These are phyloP conservation scores for Colletotrichum agaves DNA, from an alignment of 2,329 filamentous ascomycete species.

Conservation along the genomic window DNA sequence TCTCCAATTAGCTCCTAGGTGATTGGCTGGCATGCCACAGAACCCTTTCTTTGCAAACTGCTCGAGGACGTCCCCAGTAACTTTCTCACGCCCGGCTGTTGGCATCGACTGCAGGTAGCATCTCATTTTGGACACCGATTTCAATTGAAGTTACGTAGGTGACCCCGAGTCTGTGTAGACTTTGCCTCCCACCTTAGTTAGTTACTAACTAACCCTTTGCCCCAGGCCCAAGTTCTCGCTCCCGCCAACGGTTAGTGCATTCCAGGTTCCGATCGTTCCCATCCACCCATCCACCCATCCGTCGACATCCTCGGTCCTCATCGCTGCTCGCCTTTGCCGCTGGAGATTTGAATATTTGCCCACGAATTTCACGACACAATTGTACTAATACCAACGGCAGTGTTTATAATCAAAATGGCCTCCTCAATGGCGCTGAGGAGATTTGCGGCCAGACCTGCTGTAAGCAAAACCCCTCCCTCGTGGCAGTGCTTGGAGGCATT, in stretches of 20 bases:
- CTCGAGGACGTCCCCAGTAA: conserved; percentile 15
- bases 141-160: conserved; percentile 20
- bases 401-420: conserved; percentile 58
- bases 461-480: conserved; percentile 51
- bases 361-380: not conserved
- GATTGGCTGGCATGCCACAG: conserved; percentile 9
- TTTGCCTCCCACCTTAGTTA: no score
- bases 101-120: conserved; percentile 31
- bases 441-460: conserved; percentile 65
- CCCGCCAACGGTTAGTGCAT: conserved; percentile 28
- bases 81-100: conserved; percentile 22
- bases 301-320: conserved; percentile 14
- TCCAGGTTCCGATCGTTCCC: not conserved
- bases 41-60: conserved; percentile 4
- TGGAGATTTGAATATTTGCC: not conserved
- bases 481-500: conserved; percentile 20
- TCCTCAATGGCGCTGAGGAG: conserved; percentile 74
- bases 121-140: conserved; percentile 31
- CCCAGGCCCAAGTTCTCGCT: conserved; percentile 11
- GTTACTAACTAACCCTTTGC: not conserved
- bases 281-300: conserved; percentile 3
- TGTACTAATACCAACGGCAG: conserved; percentile 16
- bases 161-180: no score
- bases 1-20: not conserved
- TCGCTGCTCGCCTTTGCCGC: not conserved